These are phyloP conservation scores for Yamadazyma paraphyllophila DNA, from an alignment of 805 yeast genomes.

Conservation along the genomic window DNA sequence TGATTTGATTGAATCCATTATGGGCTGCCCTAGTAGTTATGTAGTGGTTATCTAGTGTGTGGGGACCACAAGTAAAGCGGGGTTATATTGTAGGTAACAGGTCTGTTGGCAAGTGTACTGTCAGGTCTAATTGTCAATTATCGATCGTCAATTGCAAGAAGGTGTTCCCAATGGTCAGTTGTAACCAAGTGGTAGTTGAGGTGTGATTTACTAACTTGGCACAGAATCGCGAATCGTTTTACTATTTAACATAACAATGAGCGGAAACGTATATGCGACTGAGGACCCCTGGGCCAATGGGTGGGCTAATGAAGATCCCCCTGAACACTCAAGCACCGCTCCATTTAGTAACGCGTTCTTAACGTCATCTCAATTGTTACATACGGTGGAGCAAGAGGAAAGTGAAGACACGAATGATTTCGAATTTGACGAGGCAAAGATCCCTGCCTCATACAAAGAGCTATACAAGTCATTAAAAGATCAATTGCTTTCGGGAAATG, in stretches of 20 bases:
- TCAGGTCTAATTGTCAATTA: too few relatives aligned
- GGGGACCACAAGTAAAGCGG: background rate
- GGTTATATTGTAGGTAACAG: slow-evolving; percentile 12
- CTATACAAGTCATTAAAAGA: slow-evolving; percentile 19
- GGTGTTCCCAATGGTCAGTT: too few relatives aligned
- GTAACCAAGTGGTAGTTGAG: too few relatives aligned
- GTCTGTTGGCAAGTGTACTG: background rate
- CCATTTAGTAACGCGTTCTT: slow-evolving; percentile 15
- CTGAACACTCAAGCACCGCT: slow-evolving; percentile 3
- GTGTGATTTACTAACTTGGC: background rate
- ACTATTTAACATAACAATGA: background rate
- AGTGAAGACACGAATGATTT: slow-evolving; percentile 9
- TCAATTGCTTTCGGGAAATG: slow-evolving; percentile 22
- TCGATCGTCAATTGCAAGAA: too few relatives aligned
- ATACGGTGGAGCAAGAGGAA: background rate
- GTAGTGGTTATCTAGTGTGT: background rate
- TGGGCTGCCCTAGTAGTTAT: too few relatives aligned
- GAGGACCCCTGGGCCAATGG: slow-evolving; percentile 43
- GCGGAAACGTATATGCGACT: slow-evolving; percentile 6
- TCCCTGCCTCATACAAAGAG: slow-evolving; percentile 31
- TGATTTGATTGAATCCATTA: slow-evolving; percentile 14
- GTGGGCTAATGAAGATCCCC: slow-evolving; percentile 26
- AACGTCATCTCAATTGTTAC: slow-evolving; percentile 26
- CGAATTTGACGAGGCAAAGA: slow-evolving; percentile 15
- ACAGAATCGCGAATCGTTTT: background rate